Conservation (phyloP, 179 eudicot species). For the Heliamphora pulchella region DNA sequence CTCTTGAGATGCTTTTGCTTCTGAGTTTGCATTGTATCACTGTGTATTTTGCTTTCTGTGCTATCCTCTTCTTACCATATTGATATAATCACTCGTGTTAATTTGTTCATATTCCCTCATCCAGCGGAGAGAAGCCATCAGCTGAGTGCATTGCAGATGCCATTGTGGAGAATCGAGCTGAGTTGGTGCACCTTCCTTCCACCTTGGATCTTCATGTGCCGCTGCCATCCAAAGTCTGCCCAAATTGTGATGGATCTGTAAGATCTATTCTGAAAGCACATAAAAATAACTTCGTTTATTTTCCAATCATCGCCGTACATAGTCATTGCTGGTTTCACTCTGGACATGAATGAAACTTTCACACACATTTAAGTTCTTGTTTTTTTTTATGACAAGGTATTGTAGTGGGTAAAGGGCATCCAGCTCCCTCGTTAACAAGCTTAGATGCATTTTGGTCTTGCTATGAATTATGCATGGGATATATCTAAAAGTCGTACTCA, state of each 20-base stretch:
- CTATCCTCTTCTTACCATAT: neutral
- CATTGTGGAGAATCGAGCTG: constrained; percentile 76
- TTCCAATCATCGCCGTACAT: neutral
- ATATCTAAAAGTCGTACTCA: neutral
- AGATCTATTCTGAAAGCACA: constrained; percentile 20
- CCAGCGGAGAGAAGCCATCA: constrained; percentile 85
- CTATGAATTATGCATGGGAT: no score
- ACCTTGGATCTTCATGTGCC: constrained; percentile 56
- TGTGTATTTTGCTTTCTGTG: neutral
- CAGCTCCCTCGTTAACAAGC: no score
- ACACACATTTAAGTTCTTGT: neutral
- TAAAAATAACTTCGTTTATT: neutral
- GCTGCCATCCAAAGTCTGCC: constrained; percentile 79
- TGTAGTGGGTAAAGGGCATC: neutral
- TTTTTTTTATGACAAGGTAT: neutral
- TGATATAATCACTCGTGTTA: neutral
- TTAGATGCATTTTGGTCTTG: no score
- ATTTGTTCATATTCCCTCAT: constrained; percentile 10
- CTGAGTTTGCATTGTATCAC: neutral
- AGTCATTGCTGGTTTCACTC: neutral
- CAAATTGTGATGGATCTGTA: constrained; percentile 81
- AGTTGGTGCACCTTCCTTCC: constrained; percentile 74
- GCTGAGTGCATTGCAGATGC: constrained; percentile 74
- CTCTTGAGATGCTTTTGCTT: neutral
- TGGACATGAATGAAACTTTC: neutral